phyloP scores from a whole-genome alignment of 495 filamentous ascomycete species.

The Aspergillus egyptiacus region DNA sequence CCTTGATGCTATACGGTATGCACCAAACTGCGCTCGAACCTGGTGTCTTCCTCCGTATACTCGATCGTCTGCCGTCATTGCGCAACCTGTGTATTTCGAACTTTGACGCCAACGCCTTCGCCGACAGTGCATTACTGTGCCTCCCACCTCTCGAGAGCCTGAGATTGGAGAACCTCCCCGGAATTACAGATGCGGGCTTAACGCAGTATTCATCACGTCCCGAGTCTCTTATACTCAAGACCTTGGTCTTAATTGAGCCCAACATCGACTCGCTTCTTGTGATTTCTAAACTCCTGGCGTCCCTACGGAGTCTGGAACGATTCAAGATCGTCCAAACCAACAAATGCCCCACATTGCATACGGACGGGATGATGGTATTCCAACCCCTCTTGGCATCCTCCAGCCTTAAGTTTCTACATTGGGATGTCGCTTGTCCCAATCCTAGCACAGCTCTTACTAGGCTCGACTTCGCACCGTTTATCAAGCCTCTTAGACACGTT shows the following conservation, averaged over 20 bases:
- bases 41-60: constrained; percentile 59
- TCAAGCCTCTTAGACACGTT: constrained; percentile 28
- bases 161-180: constrained; percentile 67
- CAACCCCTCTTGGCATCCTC: constrained; percentile 64
- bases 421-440: constrained; percentile 63
- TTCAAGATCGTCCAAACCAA: constrained; percentile 67
- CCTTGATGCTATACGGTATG: constrained; percentile 65
- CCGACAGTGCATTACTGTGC: constrained; percentile 59
- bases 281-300: constrained; percentile 69
- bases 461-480: constrained; percentile 37
- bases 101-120: constrained; percentile 67
- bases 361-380: constrained; percentile 56
- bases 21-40: constrained; percentile 54
- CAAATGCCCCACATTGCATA: constrained; percentile 51
- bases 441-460: constrained; percentile 35
- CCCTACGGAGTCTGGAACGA: constrained; percentile 53
- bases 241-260: constrained; percentile 60
- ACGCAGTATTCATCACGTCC: constrained; percentile 60
- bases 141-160: constrained; percentile 70
- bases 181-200: constrained; percentile 72
- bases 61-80: constrained; percentile 63
- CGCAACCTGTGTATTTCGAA: constrained; percentile 68
- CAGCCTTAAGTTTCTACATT: constrained; percentile 65
- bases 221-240: constrained; percentile 49
- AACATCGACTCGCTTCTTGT: constrained; percentile 60